Percentiles rank a stretch among this genome's conserved stretches.
phyloP scores from a whole-genome alignment of 164 flowering plant species.

The Akebia trifoliata region DNA sequence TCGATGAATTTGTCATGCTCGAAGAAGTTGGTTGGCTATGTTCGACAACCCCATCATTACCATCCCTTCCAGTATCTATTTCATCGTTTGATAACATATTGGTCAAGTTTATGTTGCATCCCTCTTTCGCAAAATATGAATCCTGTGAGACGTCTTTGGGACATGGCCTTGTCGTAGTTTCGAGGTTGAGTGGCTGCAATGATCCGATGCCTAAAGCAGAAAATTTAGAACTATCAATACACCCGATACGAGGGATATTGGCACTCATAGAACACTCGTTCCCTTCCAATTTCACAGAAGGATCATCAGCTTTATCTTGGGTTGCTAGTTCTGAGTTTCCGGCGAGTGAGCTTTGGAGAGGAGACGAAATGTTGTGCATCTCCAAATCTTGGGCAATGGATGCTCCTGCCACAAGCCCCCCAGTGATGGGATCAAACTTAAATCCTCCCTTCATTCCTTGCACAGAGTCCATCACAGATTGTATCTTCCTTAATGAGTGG shows the following conservation, averaged over 20 bases:
- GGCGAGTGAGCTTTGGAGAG: slow-evolving; percentile 9
- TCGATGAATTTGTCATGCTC: slow-evolving; percentile 71
- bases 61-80: slow-evolving; percentile 27
- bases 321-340: slow-evolving; percentile 15
- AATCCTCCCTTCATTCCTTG: slow-evolving; percentile 82
- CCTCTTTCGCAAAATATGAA: slow-evolving; percentile 18
- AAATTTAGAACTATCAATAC: no score
- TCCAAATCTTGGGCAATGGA: slow-evolving; percentile 36
- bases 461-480: slow-evolving; percentile 82
- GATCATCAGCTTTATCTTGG: slow-evolving; percentile 17
- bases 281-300: slow-evolving; percentile 43
- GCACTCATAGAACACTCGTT: slow-evolving; percentile 23
- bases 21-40: slow-evolving; percentile 48
- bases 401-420: slow-evolving; percentile 59
- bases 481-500: slow-evolving; percentile 72
- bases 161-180: slow-evolving; percentile 23
- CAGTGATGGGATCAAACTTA: slow-evolving; percentile 66
- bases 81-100: no score
- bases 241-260: slow-evolving; percentile 3
- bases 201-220: no score
- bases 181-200: slow-evolving; percentile 12
- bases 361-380: slow-evolving; percentile 18
- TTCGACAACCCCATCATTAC: slow-evolving; percentile 40
- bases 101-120: no score
- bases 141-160: slow-evolving; percentile 18